phyloP scores from a whole-genome alignment of 768 basidiomycete species.

The Tulasnella calospora region DNA sequence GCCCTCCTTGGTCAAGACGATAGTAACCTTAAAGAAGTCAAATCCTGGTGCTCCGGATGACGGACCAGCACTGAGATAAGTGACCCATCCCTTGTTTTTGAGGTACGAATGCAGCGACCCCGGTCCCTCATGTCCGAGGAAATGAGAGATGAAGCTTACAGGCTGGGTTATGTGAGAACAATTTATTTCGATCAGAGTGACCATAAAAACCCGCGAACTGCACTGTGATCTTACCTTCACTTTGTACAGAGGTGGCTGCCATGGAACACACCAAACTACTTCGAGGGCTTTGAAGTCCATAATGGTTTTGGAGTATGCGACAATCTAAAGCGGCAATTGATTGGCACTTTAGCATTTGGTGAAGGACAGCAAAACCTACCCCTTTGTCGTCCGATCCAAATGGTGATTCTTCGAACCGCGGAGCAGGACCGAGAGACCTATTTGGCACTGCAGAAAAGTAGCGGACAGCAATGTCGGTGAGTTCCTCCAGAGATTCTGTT shows the following conservation, averaged over 20 bases:
- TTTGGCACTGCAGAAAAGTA: slow-evolving; percentile 70
- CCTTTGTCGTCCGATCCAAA: slow-evolving; percentile 67
- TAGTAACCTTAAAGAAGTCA: slow-evolving; percentile 80
- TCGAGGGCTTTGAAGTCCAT: slow-evolving; percentile 82
- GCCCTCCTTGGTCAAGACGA: slow-evolving; percentile 77
- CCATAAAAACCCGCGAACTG: slow-evolving; percentile 31
- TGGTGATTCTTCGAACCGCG: slow-evolving; percentile 62
- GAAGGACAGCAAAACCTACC: slow-evolving; percentile 43
- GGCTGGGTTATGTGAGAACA: slow-evolving; percentile 53
- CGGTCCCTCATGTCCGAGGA: slow-evolving; percentile 87
- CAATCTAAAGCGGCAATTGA: slow-evolving; percentile 22
- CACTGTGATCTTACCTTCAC: slow-evolving; percentile 23
- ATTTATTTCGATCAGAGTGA: slow-evolving; percentile 58
- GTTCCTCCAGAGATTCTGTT: slow-evolving; percentile 68
- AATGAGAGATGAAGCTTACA: slow-evolving; percentile 65
- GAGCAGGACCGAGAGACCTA: slow-evolving; percentile 42
- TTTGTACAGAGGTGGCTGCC: slow-evolving; percentile 26
- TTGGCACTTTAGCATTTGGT: slow-evolving; percentile 14
- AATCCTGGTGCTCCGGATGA: slow-evolving; percentile 71
- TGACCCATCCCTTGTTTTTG: slow-evolving; percentile 84
- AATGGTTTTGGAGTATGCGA: slow-evolving; percentile 74
- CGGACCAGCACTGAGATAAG: slow-evolving; percentile 61
- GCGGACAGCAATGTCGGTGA: slow-evolving; percentile 55
- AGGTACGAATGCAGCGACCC: slow-evolving; percentile 89
- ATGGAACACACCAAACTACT: slow-evolving; percentile 48